Base-by-base conservation (phyloP, 1,284 basidiomycete species). In the Cryptococcus wingfieldii region DNA sequence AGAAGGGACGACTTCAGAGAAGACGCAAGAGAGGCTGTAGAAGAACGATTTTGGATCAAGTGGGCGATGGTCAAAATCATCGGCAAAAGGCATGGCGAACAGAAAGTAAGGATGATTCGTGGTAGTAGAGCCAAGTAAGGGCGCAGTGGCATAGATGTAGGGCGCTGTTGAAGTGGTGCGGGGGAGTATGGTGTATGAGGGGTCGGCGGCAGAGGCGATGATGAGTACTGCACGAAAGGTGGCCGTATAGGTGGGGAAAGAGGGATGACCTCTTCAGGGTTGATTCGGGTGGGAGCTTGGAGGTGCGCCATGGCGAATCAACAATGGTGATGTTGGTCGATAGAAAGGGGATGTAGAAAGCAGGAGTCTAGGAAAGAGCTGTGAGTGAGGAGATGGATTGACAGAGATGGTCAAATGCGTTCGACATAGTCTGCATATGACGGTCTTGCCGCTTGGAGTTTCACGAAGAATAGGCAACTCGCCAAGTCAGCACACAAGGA, bases 61-160 rank as follows among this genome's bases (percentile, higher is more conserved):
- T 90, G 83, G 65, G 90, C 89, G 34, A 86, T 86, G 69, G 94
- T 84, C 69, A 96, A 90, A 61, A 93, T 73, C 56, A 96, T 83
- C 10, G 91, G 91, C 38, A 95, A 79, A 28, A 95, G 84, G 8
- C 77, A 71, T 1, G 79, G 77, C 1, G 77, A 78, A 39, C 81
- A 86, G 84, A 90, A 88, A 63, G 89, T 83, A 23, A 95, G 83
- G 25, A 88, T 87, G 46, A 94, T 83, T 42, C 91, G 82, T 61
- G 94, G 86, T 25, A 83, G 81, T 13, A 94, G 85, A 55, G 86
- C 83, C 39, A 96, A 85, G 74, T 90, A 94, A 8, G 91, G 89
- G 57, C 80, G 85, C 58, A 90, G 83, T 38, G 81, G 45, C 43
- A 63, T 67, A 12, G 38, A 9, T 2, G 25, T n/a, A 3, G 23